These are phyloP conservation scores for Venturiaceae sp. DNA, from an alignment of 2,329 filamentous ascomycete genomes.

Conservation along the genomic window DNA sequence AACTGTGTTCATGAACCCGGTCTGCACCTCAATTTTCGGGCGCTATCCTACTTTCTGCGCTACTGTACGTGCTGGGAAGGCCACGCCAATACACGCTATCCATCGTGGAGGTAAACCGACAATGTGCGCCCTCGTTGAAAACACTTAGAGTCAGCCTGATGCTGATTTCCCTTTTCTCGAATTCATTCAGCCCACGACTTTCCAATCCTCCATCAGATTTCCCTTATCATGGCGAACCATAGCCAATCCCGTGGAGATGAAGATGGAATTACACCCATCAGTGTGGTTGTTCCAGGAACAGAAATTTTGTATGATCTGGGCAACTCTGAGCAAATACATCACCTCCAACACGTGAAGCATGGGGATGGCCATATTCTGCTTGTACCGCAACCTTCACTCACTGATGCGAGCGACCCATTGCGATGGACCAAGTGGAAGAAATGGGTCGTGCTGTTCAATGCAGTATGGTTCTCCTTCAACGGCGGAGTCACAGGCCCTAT, in stretches of 20 bases:
- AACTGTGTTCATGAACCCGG: background rate
- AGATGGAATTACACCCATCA: background rate
- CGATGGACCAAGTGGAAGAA: slow-evolving; percentile 40
- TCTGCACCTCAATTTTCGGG: background rate
- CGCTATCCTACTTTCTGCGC: background rate
- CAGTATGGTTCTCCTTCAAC: background rate
- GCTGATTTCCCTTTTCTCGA: background rate
- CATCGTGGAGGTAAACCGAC: background rate
- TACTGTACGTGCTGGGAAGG: too few species aligned
- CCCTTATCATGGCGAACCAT: background rate
- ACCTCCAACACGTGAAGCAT: slow-evolving; percentile 2
- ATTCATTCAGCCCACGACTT: background rate
- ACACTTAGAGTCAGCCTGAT: background rate
- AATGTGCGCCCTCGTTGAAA: background rate
- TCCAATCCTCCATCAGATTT: background rate
- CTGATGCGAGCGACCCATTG: slow-evolving; percentile 39
- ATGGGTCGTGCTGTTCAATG: slow-evolving; percentile 15
- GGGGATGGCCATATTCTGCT: slow-evolving; percentile 24
- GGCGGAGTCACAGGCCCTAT: background rate
- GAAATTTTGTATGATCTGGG: background rate
- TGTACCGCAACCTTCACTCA: slow-evolving; percentile 36
- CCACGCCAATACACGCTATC: too few species aligned
- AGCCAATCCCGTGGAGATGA: background rate
- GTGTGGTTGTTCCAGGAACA: background rate
- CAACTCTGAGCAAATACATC: background rate